phyloP scores from a whole-genome alignment of 108 stramenopile species.

The Aurantiochytrium sp. region DNA sequence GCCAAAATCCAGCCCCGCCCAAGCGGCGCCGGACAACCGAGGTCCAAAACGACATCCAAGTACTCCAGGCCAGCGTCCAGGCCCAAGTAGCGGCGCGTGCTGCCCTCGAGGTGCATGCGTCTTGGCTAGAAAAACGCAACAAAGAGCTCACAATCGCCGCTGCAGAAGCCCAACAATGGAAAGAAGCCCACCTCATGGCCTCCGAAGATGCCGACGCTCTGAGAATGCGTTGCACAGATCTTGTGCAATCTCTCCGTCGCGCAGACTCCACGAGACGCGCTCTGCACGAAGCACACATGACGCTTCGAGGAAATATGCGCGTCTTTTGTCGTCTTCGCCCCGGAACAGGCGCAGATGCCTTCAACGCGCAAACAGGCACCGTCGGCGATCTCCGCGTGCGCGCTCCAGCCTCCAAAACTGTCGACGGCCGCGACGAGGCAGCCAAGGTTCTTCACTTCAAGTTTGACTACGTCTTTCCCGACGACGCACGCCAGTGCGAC shows the following conservation, averaged over 20 bases:
- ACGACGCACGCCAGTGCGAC: slow-evolving; percentile 57
- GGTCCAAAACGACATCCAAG: neutral
- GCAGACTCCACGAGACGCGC: neutral
- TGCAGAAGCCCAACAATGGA: neutral
- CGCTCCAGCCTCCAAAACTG: neutral
- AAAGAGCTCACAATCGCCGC: neutral
- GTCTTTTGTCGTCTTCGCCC: slow-evolving; percentile 44
- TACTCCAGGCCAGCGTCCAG: neutral
- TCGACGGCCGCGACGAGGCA: neutral
- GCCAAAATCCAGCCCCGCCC: neutral
- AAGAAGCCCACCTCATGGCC: neutral
- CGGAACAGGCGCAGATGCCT: neutral
- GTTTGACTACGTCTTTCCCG: slow-evolving; percentile 78
- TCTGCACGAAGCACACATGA: slow-evolving; percentile 4
- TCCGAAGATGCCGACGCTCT: neutral
- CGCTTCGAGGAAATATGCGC: slow-evolving; percentile 46
- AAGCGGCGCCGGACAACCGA: neutral
- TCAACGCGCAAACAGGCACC: neutral
- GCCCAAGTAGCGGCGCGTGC: neutral
- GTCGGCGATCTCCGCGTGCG: slow-evolving; percentile 1
- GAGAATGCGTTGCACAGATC: neutral
- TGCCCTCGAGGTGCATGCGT: neutral
- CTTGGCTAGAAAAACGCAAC: neutral
- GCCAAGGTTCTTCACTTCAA: slow-evolving; percentile 41
- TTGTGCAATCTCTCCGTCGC: neutral